A percentile compares a stretch with the other conserved stretches of the same genome.
Evolutionary conservation across 139 green algal species (phyloP).

Genomic region (Tetraselmis striata): DNA sequence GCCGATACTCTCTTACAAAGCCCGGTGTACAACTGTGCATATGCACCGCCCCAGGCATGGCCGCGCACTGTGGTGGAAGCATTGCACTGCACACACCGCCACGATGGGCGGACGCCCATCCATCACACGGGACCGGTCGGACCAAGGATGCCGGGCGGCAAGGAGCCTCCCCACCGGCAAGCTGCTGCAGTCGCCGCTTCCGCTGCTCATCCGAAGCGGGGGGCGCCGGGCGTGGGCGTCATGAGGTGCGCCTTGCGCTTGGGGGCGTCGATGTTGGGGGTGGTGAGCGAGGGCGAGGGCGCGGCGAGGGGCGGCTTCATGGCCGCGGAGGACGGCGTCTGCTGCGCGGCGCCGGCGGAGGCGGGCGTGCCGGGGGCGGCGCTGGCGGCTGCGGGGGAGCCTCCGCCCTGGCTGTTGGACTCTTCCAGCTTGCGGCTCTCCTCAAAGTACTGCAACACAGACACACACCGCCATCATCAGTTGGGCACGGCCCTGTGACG

Average conservation of each 20-base stretch:
- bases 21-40: no score
- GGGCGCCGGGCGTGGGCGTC: background rate
- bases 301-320: background rate
- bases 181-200: no score
- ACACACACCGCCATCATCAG: background rate
- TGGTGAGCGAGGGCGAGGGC: background rate
- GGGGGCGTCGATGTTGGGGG: background rate
- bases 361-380: background rate
- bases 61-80: no score
- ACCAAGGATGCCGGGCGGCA: no score
- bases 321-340: background rate
- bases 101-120: no score
- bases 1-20: no score
- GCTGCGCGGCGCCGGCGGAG: background rate
- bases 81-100: no score
- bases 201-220: background rate
- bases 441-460: slow-evolving; percentile 57
- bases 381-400: background rate
- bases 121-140: no score
- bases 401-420: slow-evolving; percentile 19
- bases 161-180: no score
- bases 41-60: no score
- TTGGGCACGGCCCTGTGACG: no score
- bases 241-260: background rate
- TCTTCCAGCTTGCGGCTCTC: slow-evolving; percentile 50